Evolutionary conservation across 371 early-diverging fungal species (phyloP), one percentile per base, ranked within the genome.

Genomic region (Parasitella parasitica): DNA sequence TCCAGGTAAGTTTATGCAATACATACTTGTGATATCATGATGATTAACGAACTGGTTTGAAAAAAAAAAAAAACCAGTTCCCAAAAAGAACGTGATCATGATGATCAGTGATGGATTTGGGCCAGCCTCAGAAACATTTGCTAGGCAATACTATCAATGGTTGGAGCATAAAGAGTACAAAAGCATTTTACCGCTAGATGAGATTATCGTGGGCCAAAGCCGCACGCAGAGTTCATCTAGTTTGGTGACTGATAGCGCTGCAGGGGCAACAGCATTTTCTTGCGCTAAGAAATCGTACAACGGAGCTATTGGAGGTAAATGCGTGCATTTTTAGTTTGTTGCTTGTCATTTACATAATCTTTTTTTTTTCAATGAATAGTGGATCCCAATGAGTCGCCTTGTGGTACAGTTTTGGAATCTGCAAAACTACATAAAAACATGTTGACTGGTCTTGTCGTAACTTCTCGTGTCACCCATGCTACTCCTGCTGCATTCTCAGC

Each of bases 51-150:
- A 46, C 27, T 3, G n/a, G n/a, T n/a, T n/a, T n/a, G n/a, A n/a
- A n/a, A n/a, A 11, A 46, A 16, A 18, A 15, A 43, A 34, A 18
- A 30, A 49, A 39, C n/a, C 8, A 60, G 60, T 39, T 20, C 69
- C 71, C 11, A 66, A 61, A 49, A 81, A 82, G 11, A 94, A 91
- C 68, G 91, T 96, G 35, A 94, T 97, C 59, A 75, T 96, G 81
- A 93, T 96, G 94, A 85, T 97, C 18, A 91, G 93, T 27, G 96
- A 97, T 69, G 95, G 94, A 0, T 94, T 94, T 72, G 96, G 97
- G 0, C 96, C 96, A 18, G 94, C 97, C 15, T 93, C 94, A 0
- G 90, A 95, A 68, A 93, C 96, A 0, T 86, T 92, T 82, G 95
- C 92, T 6, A 85, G 96, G 24, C 87, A 89, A 59, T 96, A 82